A percentile compares a stretch with the other conserved stretches of the same genome.
Evolutionary conservation across 495 filamentous ascomycete species (phyloP).

Genomic region (Aspergillus campestris): DNA sequence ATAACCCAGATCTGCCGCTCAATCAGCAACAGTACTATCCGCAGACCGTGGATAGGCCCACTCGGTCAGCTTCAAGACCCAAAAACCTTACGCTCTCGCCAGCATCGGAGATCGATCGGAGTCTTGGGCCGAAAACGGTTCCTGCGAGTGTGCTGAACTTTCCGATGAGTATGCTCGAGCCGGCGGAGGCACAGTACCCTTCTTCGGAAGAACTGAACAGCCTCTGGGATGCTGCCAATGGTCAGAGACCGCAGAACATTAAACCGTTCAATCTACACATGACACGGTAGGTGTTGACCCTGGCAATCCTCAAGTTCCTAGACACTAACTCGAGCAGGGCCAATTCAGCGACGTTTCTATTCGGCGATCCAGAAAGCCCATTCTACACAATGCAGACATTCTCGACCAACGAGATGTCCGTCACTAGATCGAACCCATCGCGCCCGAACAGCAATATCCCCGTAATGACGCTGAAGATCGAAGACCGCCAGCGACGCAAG

Average conservation of each 20-base stretch:
- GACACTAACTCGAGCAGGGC: constrained; percentile 15
- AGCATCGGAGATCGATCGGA: constrained; percentile 30
- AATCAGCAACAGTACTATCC: constrained; percentile 63
- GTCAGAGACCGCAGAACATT: constrained; percentile 34
- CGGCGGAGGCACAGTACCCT: constrained; percentile 30
- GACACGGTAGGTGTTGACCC: constrained; percentile 25
- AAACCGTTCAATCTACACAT: constrained; percentile 38
- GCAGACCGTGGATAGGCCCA: constrained; percentile 40
- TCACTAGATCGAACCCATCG: constrained; percentile 32
- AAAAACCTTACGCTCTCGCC: constrained; percentile 19
- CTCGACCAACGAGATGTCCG: constrained; percentile 29
- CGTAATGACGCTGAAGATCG: constrained; percentile 52
- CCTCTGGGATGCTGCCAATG: constrained; percentile 49
- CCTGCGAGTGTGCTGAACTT: constrained; percentile 41
- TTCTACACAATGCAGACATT: constrained; percentile 41
- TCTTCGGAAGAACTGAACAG: constrained; percentile 36
- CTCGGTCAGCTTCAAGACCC: constrained; percentile 29
- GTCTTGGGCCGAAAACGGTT: constrained; percentile 37
- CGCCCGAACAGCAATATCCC: constrained; percentile 30
- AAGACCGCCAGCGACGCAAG: constrained; percentile 46
- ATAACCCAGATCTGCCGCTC: constrained; percentile 61
- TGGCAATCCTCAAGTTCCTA: constrained; percentile 2
- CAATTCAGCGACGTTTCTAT: constrained; percentile 28
- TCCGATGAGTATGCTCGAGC: constrained; percentile 28
- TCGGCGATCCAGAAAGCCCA: constrained; percentile 30